Evolutionary conservation across 1,139 yeast genomes (phyloP), one percentile per base, ranked within the genome.

Genomic region (Geotrichum macrosporum): DNA sequence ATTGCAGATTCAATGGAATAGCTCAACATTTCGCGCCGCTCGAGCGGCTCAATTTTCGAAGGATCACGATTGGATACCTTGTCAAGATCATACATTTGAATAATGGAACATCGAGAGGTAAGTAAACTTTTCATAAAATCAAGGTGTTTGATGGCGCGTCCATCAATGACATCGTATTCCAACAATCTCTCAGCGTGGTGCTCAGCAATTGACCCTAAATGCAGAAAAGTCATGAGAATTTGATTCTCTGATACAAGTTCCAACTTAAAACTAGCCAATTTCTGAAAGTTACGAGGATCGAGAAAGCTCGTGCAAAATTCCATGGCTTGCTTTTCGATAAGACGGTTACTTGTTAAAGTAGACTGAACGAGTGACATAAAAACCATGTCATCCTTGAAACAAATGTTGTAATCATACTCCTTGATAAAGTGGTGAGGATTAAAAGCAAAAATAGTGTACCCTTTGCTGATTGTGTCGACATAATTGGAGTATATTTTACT

Each of bases 1-100:
- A 76, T 58, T 30, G 74, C 66, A 57, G 75, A 72, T 61, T 80
- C 81, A 54, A 70, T 63, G 63, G 47, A 65, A 55, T 55, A 47
- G 21, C 65, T 58, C n/a, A 64, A 56, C n/a, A 57, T 58, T 15
- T 48, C 40, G 4, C 71, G 58, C 2, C 67, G 58, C 12, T 55
- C 57, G 47, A 52, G 44, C 5, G 53, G 34, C 41, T 63, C 66
- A 13, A 62, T 45, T 12, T 40, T 32, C 5, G 50, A 36, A 8
- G 58, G 48, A 22, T 57, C 57, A 13, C 47, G 44, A 2, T 53
- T 50, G 24, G 53, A 52, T 5, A 53, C 33, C 20, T 68, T 70
- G 9, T 55, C 50, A 4, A 57, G 56, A 54, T 60, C 61, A 50
- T 66, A 55, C 48, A 70, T 72, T 16, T 45, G 56, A 48, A 24